phyloP scores from a whole-genome alignment of 2,329 filamentous ascomycete species.

The Sclerotinia sclerotiorum region DNA sequence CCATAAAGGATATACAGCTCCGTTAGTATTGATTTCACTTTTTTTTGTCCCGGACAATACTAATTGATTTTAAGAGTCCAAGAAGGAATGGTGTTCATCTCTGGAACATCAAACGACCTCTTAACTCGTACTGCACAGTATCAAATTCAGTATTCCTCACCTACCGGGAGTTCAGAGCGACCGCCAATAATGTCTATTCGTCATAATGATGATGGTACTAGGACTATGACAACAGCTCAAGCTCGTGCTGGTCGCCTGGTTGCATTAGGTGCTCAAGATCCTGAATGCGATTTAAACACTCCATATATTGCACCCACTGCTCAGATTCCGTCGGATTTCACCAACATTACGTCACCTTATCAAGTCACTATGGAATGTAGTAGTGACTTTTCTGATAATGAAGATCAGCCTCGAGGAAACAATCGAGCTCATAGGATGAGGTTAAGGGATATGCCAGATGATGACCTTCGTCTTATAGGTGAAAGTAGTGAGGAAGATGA shows the following conservation, averaged over 20 bases:
- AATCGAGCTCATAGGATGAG: slow-evolving; percentile 55
- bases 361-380: slow-evolving; percentile 59
- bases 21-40: slow-evolving; percentile 58
- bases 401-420: slow-evolving; percentile 42
- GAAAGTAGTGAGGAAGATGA: slow-evolving; percentile 28
- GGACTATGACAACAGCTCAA: slow-evolving; percentile 47
- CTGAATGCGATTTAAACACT: slow-evolving; percentile 42
- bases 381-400: slow-evolving; percentile 50
- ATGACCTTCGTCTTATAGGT: slow-evolving; percentile 28
- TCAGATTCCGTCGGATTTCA: slow-evolving; percentile 59
- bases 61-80: slow-evolving; percentile 60
- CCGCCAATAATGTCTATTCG: slow-evolving; percentile 52
- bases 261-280: slow-evolving; percentile 43
- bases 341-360: slow-evolving; percentile 49
- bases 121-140: slow-evolving; percentile 72
- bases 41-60: slow-evolving; percentile 8
- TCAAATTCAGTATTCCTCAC: slow-evolving; percentile 62
- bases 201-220: slow-evolving; percentile 54
- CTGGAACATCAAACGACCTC: slow-evolving; percentile 79
- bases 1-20: slow-evolving; percentile 74
- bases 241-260: slow-evolving; percentile 49
- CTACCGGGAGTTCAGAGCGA: slow-evolving; percentile 39
- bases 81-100: slow-evolving; percentile 88
- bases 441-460: slow-evolving; percentile 52
- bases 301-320: slow-evolving; percentile 44